phyloP scores from a whole-genome alignment of 805 yeast species.

The Cyberlindnera maclurae region DNA sequence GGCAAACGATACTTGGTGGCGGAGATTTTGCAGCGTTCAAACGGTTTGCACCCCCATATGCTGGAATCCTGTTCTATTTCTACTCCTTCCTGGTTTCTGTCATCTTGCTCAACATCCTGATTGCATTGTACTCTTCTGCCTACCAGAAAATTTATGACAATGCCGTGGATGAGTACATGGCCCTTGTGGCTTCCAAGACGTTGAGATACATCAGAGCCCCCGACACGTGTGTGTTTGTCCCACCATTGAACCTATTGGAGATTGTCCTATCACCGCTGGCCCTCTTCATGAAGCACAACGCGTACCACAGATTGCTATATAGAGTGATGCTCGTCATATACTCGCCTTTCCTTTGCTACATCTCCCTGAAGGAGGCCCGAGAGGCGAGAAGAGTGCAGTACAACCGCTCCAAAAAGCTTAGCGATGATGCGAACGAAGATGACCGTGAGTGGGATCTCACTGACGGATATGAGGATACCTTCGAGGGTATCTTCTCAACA shows the following conservation, averaged over 20 bases:
- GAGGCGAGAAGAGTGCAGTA: constrained; percentile 65
- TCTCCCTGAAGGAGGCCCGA: constrained; percentile 57
- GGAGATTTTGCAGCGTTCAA: constrained; percentile 67
- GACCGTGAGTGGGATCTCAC: constrained; percentile 79
- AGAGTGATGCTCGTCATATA: constrained; percentile 58
- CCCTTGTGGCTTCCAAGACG: constrained; percentile 78
- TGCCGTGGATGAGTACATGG: constrained; percentile 80
- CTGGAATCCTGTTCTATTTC: constrained; percentile 67
- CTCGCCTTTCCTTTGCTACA: constrained; percentile 55
- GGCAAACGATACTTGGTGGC: constrained; percentile 67
- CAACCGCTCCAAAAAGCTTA: constrained; percentile 53
- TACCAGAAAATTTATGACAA: constrained; percentile 75
- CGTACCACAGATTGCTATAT: constrained; percentile 36
- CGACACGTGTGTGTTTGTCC: constrained; percentile 76
- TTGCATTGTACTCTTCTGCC: constrained; percentile 82
- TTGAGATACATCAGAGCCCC: constrained; percentile 83
- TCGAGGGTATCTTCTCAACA: constrained; percentile 25
- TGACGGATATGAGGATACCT: constrained; percentile 53
- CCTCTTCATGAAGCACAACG: constrained; percentile 28
- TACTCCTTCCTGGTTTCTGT: constrained; percentile 72
- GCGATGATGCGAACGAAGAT: constrained; percentile 75
- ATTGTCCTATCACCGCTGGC: constrained; percentile 41
- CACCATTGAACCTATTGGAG: constrained; percentile 78
- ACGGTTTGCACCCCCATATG: constrained; percentile 78
- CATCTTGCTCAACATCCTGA: constrained; percentile 71